Conservation (phyloP, 805 yeast genomes). For the Candida coquimbonensis region DNA sequence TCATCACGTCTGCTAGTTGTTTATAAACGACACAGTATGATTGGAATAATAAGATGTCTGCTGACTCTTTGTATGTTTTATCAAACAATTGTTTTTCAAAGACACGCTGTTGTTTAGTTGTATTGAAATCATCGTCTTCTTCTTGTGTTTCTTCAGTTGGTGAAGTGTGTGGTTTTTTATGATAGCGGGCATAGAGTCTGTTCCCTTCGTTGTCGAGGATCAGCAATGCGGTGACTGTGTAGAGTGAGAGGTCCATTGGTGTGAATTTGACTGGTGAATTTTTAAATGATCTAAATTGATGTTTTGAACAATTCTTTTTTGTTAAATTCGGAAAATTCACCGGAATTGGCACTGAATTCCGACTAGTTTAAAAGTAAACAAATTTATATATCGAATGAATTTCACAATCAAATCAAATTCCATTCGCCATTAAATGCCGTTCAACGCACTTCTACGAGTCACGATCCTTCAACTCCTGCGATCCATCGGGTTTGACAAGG, state of each 20-base stretch:
- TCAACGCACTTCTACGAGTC: conserved; percentile 1
- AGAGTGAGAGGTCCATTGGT: conserved; percentile 48
- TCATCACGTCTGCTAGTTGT: conserved; percentile 67
- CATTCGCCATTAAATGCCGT: neutral
- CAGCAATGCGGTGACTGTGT: conserved; percentile 74
- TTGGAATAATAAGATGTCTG: conserved; percentile 76
- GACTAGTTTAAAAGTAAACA: neutral
- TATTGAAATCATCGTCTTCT: conserved; percentile 23
- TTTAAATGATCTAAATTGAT: too few species aligned
- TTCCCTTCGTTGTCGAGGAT: conserved; percentile 78
- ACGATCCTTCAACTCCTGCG: conserved; percentile 42
- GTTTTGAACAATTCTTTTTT: too few species aligned
- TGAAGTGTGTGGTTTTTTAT: conserved; percentile 48
- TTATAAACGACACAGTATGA: conserved; percentile 79
- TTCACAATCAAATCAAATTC: too few species aligned
- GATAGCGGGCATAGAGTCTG: conserved; percentile 81
- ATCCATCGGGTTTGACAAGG: conserved; percentile 77
- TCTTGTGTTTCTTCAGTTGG: conserved; percentile 8
- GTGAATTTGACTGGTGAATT: too few species aligned
- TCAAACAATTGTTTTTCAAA: conserved; percentile 68
- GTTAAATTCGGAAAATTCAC: too few species aligned
- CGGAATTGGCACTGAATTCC: too few species aligned
- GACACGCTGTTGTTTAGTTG: conserved; percentile 56
- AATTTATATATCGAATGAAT: too few species aligned
- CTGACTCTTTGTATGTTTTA: conserved; percentile 75